Percentiles rank a stretch among this genome's conserved stretches.
Evolutionary conservation across 2,329 filamentous ascomycete species (phyloP).

Genomic region (Penicillium expansum): DNA sequence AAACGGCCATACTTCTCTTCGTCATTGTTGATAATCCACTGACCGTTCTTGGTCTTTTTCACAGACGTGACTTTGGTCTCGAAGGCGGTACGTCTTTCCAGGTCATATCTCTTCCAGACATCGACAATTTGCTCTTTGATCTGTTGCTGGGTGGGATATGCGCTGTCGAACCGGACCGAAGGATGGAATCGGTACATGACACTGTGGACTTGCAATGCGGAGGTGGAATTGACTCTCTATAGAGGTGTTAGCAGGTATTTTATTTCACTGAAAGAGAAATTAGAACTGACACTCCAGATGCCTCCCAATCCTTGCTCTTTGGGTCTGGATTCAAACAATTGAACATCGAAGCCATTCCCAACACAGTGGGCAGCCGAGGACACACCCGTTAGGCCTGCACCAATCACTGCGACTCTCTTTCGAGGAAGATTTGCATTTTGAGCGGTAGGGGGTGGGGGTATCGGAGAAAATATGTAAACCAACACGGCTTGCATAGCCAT

Average conservation of each 20-base stretch:
- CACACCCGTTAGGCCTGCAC: conserved; percentile 70
- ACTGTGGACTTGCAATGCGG: conserved; percentile 77
- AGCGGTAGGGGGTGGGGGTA: conserved; percentile 62
- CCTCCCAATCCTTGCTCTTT: conserved; percentile 65
- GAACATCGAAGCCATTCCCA: conserved; percentile 79
- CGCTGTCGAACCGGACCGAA: conserved; percentile 67
- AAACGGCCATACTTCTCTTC: conserved; percentile 67
- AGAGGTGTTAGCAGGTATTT: not conserved
- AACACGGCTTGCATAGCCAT: conserved; percentile 31
- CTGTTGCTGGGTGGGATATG: conserved; percentile 74
- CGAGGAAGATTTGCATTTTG: conserved; percentile 44
- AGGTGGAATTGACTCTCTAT: conserved; percentile 76
- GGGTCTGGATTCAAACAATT: conserved; percentile 71
- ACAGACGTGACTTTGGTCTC: conserved; percentile 66
- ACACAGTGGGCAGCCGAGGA: conserved; percentile 79
- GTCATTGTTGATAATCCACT: conserved; percentile 77
- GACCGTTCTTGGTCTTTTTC: conserved; percentile 64
- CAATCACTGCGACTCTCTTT: conserved; percentile 67
- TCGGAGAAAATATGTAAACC: conserved; percentile 61
- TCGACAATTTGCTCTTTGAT: conserved; percentile 70
- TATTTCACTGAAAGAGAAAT: not conserved
- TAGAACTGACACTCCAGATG: conserved; percentile 68
- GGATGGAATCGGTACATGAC: conserved; percentile 88
- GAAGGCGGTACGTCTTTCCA: conserved; percentile 70
- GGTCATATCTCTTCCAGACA: conserved; percentile 72